Percentiles rank a stretch among this genome's conserved stretches.
Evolutionary conservation across 257 asterid species (phyloP).

Genomic region (Scutellaria galericulata): DNA sequence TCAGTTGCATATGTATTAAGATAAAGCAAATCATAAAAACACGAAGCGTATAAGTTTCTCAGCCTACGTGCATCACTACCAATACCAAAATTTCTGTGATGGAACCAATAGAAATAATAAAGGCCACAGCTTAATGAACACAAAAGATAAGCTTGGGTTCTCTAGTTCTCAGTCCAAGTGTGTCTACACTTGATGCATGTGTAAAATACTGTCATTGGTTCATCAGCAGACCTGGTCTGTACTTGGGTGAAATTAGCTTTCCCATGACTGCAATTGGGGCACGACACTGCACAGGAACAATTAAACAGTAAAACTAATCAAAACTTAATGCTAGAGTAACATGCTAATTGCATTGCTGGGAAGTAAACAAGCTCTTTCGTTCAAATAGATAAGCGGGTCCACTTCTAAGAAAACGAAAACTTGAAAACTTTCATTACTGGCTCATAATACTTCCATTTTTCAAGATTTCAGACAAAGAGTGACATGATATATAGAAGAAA

Average conservation of each 20-base stretch:
- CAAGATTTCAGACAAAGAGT: slow-evolving; percentile 9
- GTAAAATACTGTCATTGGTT: slow-evolving; percentile 68
- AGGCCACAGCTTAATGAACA: background rate
- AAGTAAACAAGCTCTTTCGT: background rate
- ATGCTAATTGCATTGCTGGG: background rate
- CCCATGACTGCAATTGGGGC: slow-evolving; percentile 52
- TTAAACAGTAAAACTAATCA: background rate
- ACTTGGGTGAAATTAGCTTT: slow-evolving; percentile 53
- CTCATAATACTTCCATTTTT: background rate
- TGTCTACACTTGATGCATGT: slow-evolving; percentile 55
- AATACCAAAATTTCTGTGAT: background rate
- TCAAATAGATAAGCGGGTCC: background rate
- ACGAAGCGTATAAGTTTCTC: background rate
- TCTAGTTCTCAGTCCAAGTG: slow-evolving; percentile 63
- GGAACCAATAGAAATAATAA: slow-evolving; percentile 3
- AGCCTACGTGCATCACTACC: slow-evolving; percentile 5
- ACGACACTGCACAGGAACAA: slow-evolving; percentile 46
- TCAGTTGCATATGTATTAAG: background rate
- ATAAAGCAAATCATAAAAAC: background rate
- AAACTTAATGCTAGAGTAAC: background rate
- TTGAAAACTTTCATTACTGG: background rate
- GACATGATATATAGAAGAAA: background rate
- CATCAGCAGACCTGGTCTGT: slow-evolving; percentile 78
- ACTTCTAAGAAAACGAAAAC: background rate
- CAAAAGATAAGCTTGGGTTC: background rate